A percentile compares a stretch with the other conserved stretches of the same genome.
Evolutionary conservation across 257 asterid species (phyloP).

Genomic region (Scutellaria galericulata): DNA sequence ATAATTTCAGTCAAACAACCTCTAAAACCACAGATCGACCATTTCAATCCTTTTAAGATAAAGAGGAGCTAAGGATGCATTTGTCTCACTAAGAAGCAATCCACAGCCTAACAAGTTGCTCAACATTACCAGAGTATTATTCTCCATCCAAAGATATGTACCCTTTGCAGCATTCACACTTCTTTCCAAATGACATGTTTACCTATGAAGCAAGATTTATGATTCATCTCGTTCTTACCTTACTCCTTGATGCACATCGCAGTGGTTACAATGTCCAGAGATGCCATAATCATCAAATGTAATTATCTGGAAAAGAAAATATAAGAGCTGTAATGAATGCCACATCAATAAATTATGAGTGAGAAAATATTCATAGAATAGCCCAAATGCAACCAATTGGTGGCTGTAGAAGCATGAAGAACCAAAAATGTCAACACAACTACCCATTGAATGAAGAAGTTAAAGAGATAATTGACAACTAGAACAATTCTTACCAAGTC

Average conservation of each 20-base stretch:
- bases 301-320: slow-evolving; percentile 58
- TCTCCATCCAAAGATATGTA: neutral
- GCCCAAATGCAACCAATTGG: neutral
- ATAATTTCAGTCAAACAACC: no score
- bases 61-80: neutral
- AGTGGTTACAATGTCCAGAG: slow-evolving; percentile 83
- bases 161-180: neutral
- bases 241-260: slow-evolving; percentile 62
- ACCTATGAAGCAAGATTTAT: neutral
- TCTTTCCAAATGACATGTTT: slow-evolving; percentile 12
- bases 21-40: neutral
- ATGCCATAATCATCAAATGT: slow-evolving; percentile 84
- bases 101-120: neutral
- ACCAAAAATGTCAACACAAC: slow-evolving; percentile 28
- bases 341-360: neutral
- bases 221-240: slow-evolving; percentile 49
- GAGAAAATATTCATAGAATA: neutral
- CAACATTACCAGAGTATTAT: neutral
- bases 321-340: neutral
- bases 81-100: neutral
- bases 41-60: neutral
- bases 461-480: neutral
- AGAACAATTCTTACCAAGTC: slow-evolving; percentile 59
- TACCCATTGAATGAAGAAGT: slow-evolving; percentile 13
- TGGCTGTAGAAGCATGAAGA: slow-evolving; percentile 19